A percentile compares a stretch with the other conserved stretches of the same genome.
phyloP scores from a whole-genome alignment of 805 yeast species.

The Saturnispora silvae region DNA sequence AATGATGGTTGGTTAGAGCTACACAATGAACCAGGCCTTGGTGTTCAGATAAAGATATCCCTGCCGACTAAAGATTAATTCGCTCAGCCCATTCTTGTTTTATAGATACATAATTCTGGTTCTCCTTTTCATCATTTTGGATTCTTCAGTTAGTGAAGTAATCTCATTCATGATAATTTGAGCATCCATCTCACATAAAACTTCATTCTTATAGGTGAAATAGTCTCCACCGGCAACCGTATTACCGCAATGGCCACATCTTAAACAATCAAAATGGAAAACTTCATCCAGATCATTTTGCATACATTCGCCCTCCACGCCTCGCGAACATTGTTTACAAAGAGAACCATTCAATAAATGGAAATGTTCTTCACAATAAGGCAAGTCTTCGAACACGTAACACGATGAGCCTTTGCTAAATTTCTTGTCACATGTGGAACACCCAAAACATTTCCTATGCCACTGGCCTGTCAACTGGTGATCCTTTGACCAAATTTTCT shows the following conservation, averaged over 20 bases:
- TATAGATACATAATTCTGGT: constrained; percentile 24
- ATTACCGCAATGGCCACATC: constrained; percentile 50
- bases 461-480: constrained; percentile 85
- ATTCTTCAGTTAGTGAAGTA: constrained; percentile 9
- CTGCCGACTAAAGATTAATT: constrained; percentile 15
- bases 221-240: constrained; percentile 42
- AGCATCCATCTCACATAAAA: constrained; percentile 41
- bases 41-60: constrained; percentile 18
- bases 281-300: constrained; percentile 63
- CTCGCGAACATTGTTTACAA: constrained; percentile 59
- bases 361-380: constrained; percentile 72
- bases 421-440: constrained; percentile 48
- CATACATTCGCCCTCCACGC: constrained; percentile 86
- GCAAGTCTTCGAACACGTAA: constrained; percentile 68
- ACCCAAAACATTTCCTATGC: constrained; percentile 82
- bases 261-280: constrained; percentile 67
- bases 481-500: constrained; percentile 74
- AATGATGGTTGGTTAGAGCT: constrained; percentile 20
- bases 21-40: constrained; percentile 16
- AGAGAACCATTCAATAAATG: constrained; percentile 67
- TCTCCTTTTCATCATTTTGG: constrained; percentile 23
- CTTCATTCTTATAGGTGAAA: constrained; percentile 35
- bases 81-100: too few relatives aligned
- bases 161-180: constrained; percentile 13
- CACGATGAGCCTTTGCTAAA: constrained; percentile 56